Base-by-base conservation (phyloP, 2,329 filamentous ascomycete genomes). In the Trichoderma simmonsii region DNA sequence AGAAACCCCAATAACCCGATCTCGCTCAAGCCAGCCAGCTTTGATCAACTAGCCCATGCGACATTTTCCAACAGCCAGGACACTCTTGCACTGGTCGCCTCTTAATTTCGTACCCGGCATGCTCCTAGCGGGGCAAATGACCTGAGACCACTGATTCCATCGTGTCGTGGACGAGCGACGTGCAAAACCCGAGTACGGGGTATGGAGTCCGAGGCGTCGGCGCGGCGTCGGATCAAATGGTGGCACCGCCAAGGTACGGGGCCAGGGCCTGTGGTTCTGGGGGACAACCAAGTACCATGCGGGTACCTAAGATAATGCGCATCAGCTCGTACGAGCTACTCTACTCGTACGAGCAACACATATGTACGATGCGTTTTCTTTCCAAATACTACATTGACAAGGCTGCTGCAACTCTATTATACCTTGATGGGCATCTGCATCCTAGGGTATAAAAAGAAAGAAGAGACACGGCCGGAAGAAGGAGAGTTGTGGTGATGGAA, bases 161-260 rank as follows among this genome's bases (percentile, higher is more conserved):
- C 62, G 2, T 9, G 24, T 24, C 34, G 7, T 30, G 21, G 48
- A 30, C 59, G 11, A 43, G n/a, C 8, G 32, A 57, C 24, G 3
- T 67, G 54, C 24, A 60, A 60, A 68, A 60, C 36, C 54, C 65
- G 51, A 56, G 51, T 57, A 67, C 64, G 65, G 54, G 24, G 56
- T 43, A 60, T 26, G 54, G 65, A 24, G 36, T 57, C 32, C 43
- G 48, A 54, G 43, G 34, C 54, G 32, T 62, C n/a, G 32, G 15
- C 36, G 36, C 51, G 64, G 51, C 51, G 51, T 59, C 64, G 51
- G 51, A 39, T 43, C 51, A 59, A 39, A 24, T 9, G 21, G 24
- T 39, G 65, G 65, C 54, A 68, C 54, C 36, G 32, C 56, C 54
- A 28, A 28, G 36, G 65, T 60, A 60, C 64, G 24, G 51, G 43